These are phyloP conservation scores for Lupinus albus DNA, from an alignment of 306 rosid genomes.

Conservation along the genomic window DNA sequence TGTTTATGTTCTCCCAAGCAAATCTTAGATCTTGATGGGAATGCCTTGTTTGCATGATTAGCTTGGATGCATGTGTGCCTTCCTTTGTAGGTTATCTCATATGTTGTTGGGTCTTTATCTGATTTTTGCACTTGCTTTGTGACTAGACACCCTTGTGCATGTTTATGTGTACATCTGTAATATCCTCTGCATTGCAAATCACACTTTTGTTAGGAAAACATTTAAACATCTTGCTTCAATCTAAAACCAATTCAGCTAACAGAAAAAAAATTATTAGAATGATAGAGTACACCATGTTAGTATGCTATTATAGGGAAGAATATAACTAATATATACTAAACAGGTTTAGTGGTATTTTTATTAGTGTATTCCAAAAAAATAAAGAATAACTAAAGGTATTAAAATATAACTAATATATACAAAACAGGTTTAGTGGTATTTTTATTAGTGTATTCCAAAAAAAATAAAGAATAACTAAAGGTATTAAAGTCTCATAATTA, in stretches of 20 bases:
- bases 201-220: conserved; percentile 28
- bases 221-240: not conserved
- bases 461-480: not conserved
- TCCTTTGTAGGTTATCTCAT: conserved; percentile 61
- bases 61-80: conserved; percentile 68
- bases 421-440: not conserved
- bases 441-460: conserved; percentile 3
- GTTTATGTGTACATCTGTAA: conserved; percentile 76
- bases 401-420: not conserved
- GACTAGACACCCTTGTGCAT: conserved; percentile 72
- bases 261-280: not conserved
- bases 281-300: no score
- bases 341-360: not conserved
- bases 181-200: conserved; percentile 65
- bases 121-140: conserved; percentile 84
- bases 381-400: not conserved
- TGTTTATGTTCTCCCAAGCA: conserved; percentile 37
- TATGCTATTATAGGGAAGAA: not conserved
- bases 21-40: conserved; percentile 35
- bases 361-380: conserved; percentile 14
- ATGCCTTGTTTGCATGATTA: conserved; percentile 38
- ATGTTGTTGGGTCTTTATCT: conserved; percentile 55
- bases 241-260: not conserved
- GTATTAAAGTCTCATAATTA: not conserved
- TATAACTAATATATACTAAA: not conserved